Conservation (phyloP, 1,284 basidiomycete species). For the Sanghuangporus sanghuang region DNA sequence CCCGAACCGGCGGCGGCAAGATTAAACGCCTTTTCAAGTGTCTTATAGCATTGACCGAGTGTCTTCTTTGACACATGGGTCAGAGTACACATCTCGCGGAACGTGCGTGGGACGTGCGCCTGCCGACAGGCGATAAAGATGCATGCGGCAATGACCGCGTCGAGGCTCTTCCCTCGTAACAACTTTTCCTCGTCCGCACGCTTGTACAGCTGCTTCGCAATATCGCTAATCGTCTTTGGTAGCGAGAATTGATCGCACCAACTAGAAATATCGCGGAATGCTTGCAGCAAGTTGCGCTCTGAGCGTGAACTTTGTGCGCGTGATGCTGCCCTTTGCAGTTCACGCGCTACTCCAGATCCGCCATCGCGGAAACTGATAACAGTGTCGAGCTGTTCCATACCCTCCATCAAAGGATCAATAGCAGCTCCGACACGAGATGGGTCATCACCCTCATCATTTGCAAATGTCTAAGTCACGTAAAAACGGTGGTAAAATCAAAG, state of each 20-base stretch:
- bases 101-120: constrained; percentile 89
- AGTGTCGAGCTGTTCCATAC: constrained; percentile 90
- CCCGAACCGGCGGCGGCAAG: constrained; percentile 52
- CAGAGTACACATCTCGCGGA: constrained; percentile 92
- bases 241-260: constrained; percentile 96
- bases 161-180: constrained; percentile 85
- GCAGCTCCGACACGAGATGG: constrained; percentile 99
- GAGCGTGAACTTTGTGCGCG: constrained; percentile 73
- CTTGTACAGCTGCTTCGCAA: constrained; percentile 96
- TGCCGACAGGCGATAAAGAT: constrained; percentile 98
- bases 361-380: constrained; percentile 94
- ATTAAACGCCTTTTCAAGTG: constrained; percentile 90
- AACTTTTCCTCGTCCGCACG: constrained; percentile 95
- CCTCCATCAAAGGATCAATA: constrained; percentile 89
- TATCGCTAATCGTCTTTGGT: constrained; percentile 91
- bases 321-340: constrained; percentile 87
- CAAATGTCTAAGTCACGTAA: constrained; percentile 75
- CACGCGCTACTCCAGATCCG: constrained; percentile 86
- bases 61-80: constrained; percentile 94
- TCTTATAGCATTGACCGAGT: constrained; percentile 92
- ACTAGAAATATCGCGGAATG: constrained; percentile 87
- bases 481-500: constrained; percentile 24
- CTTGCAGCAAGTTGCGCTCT: constrained; percentile 81
- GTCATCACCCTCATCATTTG: constrained; percentile 98
- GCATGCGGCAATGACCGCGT: constrained; percentile 94